phyloP scores from a whole-genome alignment of 129 eudicot species.

The Gnaphalium uliginosum region DNA sequence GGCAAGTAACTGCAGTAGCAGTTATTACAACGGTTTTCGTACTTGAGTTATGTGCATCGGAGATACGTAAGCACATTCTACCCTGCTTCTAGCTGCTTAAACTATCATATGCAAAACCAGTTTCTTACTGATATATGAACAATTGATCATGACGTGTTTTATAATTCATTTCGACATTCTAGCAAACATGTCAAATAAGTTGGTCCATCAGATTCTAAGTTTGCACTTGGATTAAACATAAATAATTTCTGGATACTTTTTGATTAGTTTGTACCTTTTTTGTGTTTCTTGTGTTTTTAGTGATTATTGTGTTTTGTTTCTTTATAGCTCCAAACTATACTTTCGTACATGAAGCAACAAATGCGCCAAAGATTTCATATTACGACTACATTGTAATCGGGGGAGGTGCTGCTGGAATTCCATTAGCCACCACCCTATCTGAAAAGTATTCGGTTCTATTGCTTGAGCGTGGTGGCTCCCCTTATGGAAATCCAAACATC shows the following conservation, averaged over 20 bases:
- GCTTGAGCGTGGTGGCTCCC: background rate
- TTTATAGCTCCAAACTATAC: conserved; percentile 18
- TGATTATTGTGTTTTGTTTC: too few species aligned
- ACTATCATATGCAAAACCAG: too few species aligned
- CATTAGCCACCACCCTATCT: conserved; percentile 14
- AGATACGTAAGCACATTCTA: background rate
- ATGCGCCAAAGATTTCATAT: conserved; percentile 4
- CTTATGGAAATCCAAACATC: conserved; percentile 10
- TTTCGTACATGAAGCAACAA: background rate
- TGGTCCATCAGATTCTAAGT: too few species aligned
- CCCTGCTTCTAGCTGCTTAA: too few species aligned
- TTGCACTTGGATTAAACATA: too few species aligned
- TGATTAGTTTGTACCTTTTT: too few species aligned
- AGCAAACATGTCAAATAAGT: too few species aligned
- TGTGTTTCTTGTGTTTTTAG: too few species aligned
- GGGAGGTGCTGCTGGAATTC: background rate
- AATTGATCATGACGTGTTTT: too few species aligned
- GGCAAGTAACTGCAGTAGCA: background rate
- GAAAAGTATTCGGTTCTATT: background rate
- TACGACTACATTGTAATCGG: background rate
- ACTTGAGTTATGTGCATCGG: background rate
- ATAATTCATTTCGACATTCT: too few species aligned
- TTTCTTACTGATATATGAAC: too few species aligned
- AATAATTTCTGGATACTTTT: too few species aligned
- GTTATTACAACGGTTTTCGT: background rate